These are phyloP conservation scores for Rhynchosporium secalis DNA, from an alignment of 2,329 filamentous ascomycete species.

Conservation along the genomic window DNA sequence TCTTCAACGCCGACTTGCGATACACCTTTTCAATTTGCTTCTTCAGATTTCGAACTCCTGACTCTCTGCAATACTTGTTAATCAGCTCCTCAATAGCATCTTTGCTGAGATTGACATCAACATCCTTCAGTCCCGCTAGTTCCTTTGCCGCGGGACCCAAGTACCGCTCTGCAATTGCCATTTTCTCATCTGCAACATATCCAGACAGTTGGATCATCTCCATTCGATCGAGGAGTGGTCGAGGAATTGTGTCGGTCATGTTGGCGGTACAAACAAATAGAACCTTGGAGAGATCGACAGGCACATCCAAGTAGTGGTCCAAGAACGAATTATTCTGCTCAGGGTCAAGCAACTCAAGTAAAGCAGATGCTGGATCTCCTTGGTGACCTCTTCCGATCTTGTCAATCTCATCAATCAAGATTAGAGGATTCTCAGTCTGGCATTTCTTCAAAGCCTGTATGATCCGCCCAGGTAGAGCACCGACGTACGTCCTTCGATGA, in stretches of 20 bases:
- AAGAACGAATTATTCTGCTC: conserved; percentile 98
- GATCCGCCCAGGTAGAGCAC: conserved; percentile 90
- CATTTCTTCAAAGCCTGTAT: conserved; percentile 99
- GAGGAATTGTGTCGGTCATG: conserved; percentile 96
- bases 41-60: conserved; percentile 94
- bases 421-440: conserved; percentile 95
- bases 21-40: conserved; percentile 99
- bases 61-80: conserved; percentile 97
- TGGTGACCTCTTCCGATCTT: conserved; percentile 97
- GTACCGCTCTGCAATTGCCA: conserved; percentile 94
- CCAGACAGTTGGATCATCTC: conserved; percentile 95
- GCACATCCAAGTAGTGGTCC: conserved; percentile 98
- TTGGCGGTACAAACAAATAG: conserved; percentile 98
- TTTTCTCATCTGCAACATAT: conserved; percentile 98
- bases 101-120: conserved; percentile 82
- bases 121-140: conserved; percentile 83
- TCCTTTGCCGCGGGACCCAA: conserved; percentile 94
- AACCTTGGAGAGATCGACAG: conserved; percentile 95
- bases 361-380: conserved; percentile 90
- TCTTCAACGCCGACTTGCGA: conserved; percentile 94
- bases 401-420: conserved; percentile 96
- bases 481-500: conserved; percentile 93
- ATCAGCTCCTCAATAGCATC: conserved; percentile 94
- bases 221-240: conserved; percentile 93
- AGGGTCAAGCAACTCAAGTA: conserved; percentile 90